These are phyloP conservation scores for Pistacia atlantica DNA, from an alignment of 345 rosid species.

Conservation along the genomic window DNA sequence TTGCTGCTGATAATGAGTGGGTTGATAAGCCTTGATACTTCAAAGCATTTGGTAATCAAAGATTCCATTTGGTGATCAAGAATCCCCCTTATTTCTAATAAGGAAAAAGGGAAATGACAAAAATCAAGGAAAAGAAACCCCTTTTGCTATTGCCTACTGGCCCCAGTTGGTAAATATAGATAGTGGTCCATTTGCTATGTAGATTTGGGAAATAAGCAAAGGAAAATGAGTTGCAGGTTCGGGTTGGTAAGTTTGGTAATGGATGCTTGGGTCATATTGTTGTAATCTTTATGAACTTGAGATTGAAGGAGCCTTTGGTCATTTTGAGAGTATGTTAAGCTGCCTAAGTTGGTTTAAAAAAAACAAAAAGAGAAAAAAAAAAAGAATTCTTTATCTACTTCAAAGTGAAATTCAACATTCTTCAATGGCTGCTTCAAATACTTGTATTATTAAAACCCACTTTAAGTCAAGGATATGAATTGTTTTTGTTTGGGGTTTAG, in stretches of 20 bases:
- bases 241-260: slow-evolving; percentile 43
- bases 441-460: not conserved
- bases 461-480: not conserved
- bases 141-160: slow-evolving; percentile 17
- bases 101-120: not conserved
- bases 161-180: slow-evolving; percentile 36
- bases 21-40: slow-evolving; percentile 50
- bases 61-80: slow-evolving; percentile 32
- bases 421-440: slow-evolving; percentile 8
- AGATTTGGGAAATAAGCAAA: slow-evolving; percentile 44
- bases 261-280: slow-evolving; percentile 30
- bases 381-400: slow-evolving; percentile 21
- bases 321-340: slow-evolving; percentile 26
- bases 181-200: slow-evolving; percentile 34
- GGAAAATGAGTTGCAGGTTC: slow-evolving; percentile 32
- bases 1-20: slow-evolving; percentile 62
- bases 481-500: not conserved
- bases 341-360: slow-evolving; percentile 20
- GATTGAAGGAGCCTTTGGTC: slow-evolving; percentile 42
- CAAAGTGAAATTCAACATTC: slow-evolving; percentile 10
- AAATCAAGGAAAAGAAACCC: slow-evolving; percentile 12
- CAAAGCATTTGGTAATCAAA: slow-evolving; percentile 32
- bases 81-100: slow-evolving; percentile 14
- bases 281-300: slow-evolving; percentile 41
- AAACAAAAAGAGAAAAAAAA: not conserved